Base-by-base conservation (phyloP, 441 rosid species). In the Pelargonium myrrhifolium region DNA sequence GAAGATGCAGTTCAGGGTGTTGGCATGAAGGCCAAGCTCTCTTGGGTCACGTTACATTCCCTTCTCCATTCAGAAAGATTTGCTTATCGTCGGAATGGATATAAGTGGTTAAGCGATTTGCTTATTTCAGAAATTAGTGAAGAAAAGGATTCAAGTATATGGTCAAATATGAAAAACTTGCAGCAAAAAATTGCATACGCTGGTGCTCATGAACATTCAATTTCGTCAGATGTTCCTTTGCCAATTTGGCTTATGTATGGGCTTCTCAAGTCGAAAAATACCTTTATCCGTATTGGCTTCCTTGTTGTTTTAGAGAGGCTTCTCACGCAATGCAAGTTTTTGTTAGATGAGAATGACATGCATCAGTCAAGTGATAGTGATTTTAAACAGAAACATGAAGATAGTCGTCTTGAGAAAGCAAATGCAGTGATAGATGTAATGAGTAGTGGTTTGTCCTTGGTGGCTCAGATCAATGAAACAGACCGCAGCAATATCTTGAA, bases 21-120 rank as follows among this genome's bases (percentile, higher is more conserved):
- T 26, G 75, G 73, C 75, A 66, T 74, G 81, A 81, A 92, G 67
- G 85, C 82, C 64, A 90, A 89, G 77, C 85, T 85, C 49, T 76
- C 91, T 26, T 95, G 99, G 99, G 86, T 89, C 67, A 90, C 89
- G 61, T 79, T 92, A 73, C 99, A 95, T 77, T 95, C 96, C 71
- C 99, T 95, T 79, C 93, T 95, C 77, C 99, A 95, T 79, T 95
- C 98, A 31, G 92, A 86, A 72, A 89, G 93, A 74, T 80, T 82
- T 75, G 79, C 92, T 18, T 90, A 77, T 72, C 89, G 92, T 76
- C 96, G 77, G 77, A 95, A 92, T 84, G 99, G 97, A 65, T 90
- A 87, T 81, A 86, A 84, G 67, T 92, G 99, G 99, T 81, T 95
- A 75, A 92, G 96, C 18, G 97, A 95, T 82, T 82, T 95, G 81